phyloP scores from a whole-genome alignment of 257 asterid species.

The Petunia axillaris region DNA sequence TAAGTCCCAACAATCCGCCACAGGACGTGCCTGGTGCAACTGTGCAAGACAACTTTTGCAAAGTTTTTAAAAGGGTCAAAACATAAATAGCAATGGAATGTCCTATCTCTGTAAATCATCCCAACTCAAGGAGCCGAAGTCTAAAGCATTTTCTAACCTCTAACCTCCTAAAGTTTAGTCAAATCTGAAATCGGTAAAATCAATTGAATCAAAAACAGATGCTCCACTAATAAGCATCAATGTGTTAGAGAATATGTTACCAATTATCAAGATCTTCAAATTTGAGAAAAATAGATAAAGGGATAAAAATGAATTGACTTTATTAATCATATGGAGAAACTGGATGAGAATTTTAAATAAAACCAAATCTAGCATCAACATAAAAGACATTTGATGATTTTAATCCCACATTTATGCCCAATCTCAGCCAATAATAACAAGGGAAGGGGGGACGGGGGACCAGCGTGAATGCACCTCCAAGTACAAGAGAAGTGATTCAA shows the following conservation, averaged over 20 bases:
- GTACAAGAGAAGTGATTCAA: neutral
- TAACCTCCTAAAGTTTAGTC: neutral
- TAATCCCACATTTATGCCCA: neutral
- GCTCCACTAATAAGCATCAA: neutral
- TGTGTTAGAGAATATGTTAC: neutral
- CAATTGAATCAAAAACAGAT: neutral
- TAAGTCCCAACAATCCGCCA: too few species aligned
- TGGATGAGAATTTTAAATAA: conserved; percentile 1
- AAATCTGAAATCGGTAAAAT: neutral
- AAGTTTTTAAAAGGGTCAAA: too few species aligned
- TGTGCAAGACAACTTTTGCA: too few species aligned
- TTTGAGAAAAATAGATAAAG: neutral
- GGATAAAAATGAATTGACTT: neutral
- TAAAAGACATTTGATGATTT: neutral
- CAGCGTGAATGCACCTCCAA: neutral
- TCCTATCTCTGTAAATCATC: too few species aligned
- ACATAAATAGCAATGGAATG: too few species aligned
- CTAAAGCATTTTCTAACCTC: neutral
- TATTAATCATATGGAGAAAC: neutral
- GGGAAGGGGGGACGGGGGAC: neutral
- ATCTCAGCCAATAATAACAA: neutral
- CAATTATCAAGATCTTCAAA: neutral
- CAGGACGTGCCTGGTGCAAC: too few species aligned
- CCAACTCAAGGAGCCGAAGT: too few species aligned
- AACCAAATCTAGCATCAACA: neutral